These are phyloP conservation scores for Hygrocybe punicea DNA, from an alignment of 768 basidiomycete species.

Conservation along the genomic window DNA sequence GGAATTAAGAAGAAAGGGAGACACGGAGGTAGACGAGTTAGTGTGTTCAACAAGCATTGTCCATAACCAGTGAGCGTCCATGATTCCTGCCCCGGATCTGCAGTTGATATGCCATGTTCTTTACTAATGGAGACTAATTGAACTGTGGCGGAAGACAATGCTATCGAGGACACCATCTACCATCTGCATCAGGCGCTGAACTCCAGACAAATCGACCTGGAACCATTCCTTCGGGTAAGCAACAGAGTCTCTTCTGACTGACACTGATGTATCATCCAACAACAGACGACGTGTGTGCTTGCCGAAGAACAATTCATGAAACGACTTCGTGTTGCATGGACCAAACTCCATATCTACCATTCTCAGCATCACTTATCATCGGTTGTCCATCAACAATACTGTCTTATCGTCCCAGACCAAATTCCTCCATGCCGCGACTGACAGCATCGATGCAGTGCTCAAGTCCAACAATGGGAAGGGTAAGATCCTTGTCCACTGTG, in stretches of 20 bases:
- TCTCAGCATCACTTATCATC: constrained; percentile 40
- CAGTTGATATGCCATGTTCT: no score
- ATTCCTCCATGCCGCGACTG: constrained; percentile 24
- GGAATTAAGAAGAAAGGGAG: constrained; percentile 78
- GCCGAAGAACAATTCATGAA: constrained; percentile 98
- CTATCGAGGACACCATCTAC: constrained; percentile 97
- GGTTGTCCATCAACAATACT: constrained; percentile 38
- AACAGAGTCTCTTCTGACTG: no score
- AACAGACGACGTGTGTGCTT: constrained; percentile 74
- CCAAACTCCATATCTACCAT: constrained; percentile 37
- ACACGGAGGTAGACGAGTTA: constrained; percentile 93
- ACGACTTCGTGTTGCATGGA: no score
- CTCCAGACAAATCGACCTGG: constrained; percentile 86
- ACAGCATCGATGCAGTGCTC: constrained; percentile 29
- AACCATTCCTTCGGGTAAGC: constrained; percentile 86
- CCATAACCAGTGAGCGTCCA: constrained; percentile 80
- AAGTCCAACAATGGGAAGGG: constrained; percentile 24
- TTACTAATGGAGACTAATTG: constrained; percentile 89
- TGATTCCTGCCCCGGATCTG: no score
- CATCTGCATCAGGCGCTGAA: constrained; percentile 93
- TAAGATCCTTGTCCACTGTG: constrained; percentile 39
- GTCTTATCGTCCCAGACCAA: constrained; percentile 26
- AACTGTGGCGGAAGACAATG: constrained; percentile 99
- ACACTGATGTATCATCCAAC: no score
- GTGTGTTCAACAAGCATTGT: constrained; percentile 95